phyloP scores from a whole-genome alignment of 345 rosid species.

The Populus ilicifolia region DNA sequence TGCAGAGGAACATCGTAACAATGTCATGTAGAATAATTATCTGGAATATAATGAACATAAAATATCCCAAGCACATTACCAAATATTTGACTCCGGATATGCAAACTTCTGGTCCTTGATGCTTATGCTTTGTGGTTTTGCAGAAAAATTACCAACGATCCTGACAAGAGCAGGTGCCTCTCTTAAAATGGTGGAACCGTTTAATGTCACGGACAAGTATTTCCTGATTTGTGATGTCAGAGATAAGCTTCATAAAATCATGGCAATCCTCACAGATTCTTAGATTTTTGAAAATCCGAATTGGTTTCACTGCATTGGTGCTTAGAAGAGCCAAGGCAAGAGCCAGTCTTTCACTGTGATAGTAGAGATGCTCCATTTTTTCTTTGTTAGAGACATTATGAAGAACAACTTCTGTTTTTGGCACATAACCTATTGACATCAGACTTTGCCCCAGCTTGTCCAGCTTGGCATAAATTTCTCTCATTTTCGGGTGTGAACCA shows the following conservation, averaged over 20 bases:
- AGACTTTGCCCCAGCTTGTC: constrained; percentile 18
- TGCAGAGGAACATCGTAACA: no score
- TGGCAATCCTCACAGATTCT: constrained; percentile 28
- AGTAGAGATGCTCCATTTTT: constrained; percentile 11
- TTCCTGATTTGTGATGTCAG: constrained; percentile 14
- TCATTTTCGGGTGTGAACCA: constrained; percentile 25
- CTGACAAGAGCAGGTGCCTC: constrained; percentile 25
- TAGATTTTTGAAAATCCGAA: constrained; percentile 24
- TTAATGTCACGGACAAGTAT: constrained; percentile 25
- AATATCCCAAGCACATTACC: background rate
- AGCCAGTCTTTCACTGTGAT: constrained; percentile 29
- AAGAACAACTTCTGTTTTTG: constrained; percentile 15
- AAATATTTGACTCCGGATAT: background rate
- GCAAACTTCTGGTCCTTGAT: background rate
- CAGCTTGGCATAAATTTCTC: constrained; percentile 23
- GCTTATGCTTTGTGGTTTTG: background rate
- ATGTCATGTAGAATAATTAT: no score
- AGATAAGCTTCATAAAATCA: constrained; percentile 19
- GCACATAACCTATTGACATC: constrained; percentile 11
- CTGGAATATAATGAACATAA: background rate
- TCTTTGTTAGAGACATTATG: constrained; percentile 13
- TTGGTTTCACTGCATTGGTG: constrained; percentile 7
- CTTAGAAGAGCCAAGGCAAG: constrained; percentile 24
- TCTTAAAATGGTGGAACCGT: constrained; percentile 25
- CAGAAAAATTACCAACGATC: constrained; percentile 18